Conservation (phyloP, 75 land plant genomes). For the Pinus albicaulis region DNA sequence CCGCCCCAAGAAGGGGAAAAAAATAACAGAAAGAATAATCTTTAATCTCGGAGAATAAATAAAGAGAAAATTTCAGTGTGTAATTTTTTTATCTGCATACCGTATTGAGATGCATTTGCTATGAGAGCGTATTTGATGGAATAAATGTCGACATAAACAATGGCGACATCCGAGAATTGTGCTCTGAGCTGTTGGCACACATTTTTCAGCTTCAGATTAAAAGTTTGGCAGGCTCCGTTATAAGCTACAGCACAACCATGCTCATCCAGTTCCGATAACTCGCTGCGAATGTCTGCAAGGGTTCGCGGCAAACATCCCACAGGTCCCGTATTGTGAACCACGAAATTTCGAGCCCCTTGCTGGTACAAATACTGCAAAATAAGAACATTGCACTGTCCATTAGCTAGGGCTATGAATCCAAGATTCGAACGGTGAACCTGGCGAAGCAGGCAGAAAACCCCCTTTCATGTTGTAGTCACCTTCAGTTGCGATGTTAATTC, state of each 20-base stretch:
- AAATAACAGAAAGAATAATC: no score
- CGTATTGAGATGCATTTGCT: conserved; percentile 51
- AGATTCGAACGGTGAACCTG: no score
- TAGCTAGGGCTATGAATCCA: no score
- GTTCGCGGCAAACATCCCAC: conserved; percentile 72
- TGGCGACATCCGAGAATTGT: conserved; percentile 30
- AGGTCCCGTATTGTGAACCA: conserved; percentile 72
- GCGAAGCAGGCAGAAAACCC: no score
- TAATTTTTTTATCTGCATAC: conserved; percentile 19
- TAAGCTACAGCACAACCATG: conserved; percentile 51
- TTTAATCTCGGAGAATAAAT: neutral
- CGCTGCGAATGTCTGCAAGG: conserved; percentile 22
- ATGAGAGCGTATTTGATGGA: conserved; percentile 69
- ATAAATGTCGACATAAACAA: conserved; percentile 63
- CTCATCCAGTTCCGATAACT: conserved; percentile 37
- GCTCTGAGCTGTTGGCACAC: conserved; percentile 29
- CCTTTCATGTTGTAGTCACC: no score
- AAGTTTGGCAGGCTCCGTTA: conserved; percentile 46
- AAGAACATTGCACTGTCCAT: no score
- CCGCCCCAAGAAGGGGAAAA: neutral
- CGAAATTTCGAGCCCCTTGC: conserved; percentile 56
- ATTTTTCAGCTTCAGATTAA: conserved; percentile 37
- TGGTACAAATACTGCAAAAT: conserved; percentile 42
- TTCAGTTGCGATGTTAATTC: no score
- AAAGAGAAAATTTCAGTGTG: neutral